These are phyloP conservation scores for Trypanosoma melophagium DNA, from an alignment of 208 protist genomes.

Conservation along the genomic window DNA sequence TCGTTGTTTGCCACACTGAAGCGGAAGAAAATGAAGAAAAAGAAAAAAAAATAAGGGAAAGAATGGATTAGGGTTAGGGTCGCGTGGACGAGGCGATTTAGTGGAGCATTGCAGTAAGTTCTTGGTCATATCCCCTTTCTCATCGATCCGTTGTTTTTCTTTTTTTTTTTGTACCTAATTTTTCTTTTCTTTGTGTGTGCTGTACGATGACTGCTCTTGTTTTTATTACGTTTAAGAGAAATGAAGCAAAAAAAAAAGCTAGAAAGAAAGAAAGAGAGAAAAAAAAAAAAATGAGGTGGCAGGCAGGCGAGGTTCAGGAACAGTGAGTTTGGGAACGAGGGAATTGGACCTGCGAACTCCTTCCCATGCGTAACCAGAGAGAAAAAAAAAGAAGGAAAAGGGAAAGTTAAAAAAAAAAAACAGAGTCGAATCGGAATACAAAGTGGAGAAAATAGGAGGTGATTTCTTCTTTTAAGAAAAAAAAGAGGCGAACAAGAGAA, in stretches of 20 bases:
- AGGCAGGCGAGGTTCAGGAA: not conserved
- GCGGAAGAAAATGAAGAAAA: not conserved
- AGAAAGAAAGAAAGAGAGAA: not conserved
- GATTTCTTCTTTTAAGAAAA: not conserved
- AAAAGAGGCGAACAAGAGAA: too few relatives aligned
- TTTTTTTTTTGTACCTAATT: too few relatives aligned
- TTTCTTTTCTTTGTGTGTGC: too few relatives aligned
- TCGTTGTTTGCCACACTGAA: slow-evolving; percentile 2
- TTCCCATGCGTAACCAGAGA: not conserved
- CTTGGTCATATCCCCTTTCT: too few relatives aligned
- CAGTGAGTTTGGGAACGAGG: slow-evolving; percentile 2
- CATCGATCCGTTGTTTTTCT: too few relatives aligned
- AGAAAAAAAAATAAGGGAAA: not conserved
- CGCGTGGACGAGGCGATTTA: too few relatives aligned
- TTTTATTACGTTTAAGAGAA: slow-evolving; percentile 19
- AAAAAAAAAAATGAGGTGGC: not conserved
- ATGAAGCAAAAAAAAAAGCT: slow-evolving; percentile 23
- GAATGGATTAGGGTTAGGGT: not conserved
- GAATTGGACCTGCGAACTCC: not conserved
- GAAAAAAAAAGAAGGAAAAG: slow-evolving; percentile 20
- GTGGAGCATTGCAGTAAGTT: too few relatives aligned
- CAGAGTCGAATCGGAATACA: not conserved
- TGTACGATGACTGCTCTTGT: not conserved
- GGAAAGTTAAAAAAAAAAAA: slow-evolving; percentile 1
- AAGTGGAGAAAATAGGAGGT: not conserved